Evolutionary conservation across 129 eudicot genomes (phyloP).

Genomic region (Oenanthe sinensis): DNA sequence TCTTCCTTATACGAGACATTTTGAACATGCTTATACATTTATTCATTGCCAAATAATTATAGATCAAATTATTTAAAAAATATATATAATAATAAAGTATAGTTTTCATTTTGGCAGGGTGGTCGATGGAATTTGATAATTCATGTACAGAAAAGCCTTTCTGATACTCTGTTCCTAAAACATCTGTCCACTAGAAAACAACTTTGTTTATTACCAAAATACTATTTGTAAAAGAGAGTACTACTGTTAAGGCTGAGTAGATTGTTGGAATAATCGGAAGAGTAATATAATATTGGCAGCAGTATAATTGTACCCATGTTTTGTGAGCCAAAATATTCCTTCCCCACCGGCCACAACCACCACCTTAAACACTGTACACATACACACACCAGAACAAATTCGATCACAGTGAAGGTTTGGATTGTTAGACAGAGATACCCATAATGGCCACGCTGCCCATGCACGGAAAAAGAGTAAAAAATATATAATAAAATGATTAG

Average conservation of each 20-base stretch:
- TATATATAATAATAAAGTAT: not conserved
- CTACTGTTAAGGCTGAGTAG: not conserved
- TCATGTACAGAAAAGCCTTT: not conserved
- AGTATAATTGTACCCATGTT: not conserved
- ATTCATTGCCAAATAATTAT: not conserved
- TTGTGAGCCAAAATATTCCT: not conserved
- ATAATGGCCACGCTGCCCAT: too few relatives aligned
- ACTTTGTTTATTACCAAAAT: too few relatives aligned
- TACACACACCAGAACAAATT: not conserved
- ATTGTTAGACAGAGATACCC: not conserved
- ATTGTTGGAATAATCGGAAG: not conserved
- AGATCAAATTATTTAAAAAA: not conserved
- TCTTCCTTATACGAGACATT: slow-evolving; percentile 13
- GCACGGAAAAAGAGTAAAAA: not conserved
- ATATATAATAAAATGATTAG: too few relatives aligned
- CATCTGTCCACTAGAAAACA: too few relatives aligned
- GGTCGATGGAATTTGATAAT: not conserved
- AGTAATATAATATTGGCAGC: not conserved
- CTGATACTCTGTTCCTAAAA: not conserved
- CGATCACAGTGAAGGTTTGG: not conserved
- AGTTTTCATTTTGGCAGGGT: not conserved
- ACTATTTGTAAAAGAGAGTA: not conserved
- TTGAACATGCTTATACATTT: not conserved
- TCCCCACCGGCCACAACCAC: not conserved
- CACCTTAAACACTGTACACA: not conserved